Evolutionary conservation across 805 yeast species (phyloP).

Genomic region (Ogataea nakhonphanomensis): DNA sequence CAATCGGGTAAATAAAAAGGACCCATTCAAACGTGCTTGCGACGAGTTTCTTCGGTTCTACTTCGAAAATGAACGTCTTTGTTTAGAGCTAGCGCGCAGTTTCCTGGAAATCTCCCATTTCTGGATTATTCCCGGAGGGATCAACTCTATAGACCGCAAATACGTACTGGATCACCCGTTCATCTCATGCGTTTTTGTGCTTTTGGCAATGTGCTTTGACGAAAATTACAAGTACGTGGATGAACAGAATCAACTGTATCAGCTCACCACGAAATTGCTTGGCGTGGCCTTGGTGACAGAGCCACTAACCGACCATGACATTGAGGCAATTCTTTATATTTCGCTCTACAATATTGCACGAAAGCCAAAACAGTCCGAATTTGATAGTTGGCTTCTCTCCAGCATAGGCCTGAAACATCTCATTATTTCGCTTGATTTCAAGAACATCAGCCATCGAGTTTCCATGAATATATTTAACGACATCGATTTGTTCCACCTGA

Average conservation of each 20-base stretch:
- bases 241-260: constrained; percentile 45
- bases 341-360: constrained; percentile 52
- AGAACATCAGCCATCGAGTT: constrained; percentile 39
- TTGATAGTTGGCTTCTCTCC: constrained; percentile 52
- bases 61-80: constrained; percentile 39
- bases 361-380: constrained; percentile 49
- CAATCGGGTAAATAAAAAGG: constrained; percentile 23
- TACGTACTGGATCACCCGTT: constrained; percentile 52
- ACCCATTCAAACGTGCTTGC: constrained; percentile 35
- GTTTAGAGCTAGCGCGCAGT: constrained; percentile 43
- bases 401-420: constrained; percentile 50
- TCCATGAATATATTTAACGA: constrained; percentile 21
- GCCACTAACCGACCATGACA: constrained; percentile 56
- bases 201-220: constrained; percentile 54
- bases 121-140: constrained; percentile 62
- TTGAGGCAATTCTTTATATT: constrained; percentile 56
- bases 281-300: constrained; percentile 48
- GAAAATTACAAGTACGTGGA: constrained; percentile 47
- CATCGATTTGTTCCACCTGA: constrained; percentile 48
- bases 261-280: constrained; percentile 46
- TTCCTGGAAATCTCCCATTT: constrained; percentile 53
- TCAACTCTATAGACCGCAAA: constrained; percentile 42
- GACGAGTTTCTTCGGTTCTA: constrained; percentile 47
- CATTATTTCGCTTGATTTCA: constrained; percentile 44
- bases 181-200: constrained; percentile 50